These are phyloP conservation scores for Bisporella sp. DNA, from an alignment of 2,329 filamentous ascomycete species.

Conservation along the genomic window DNA sequence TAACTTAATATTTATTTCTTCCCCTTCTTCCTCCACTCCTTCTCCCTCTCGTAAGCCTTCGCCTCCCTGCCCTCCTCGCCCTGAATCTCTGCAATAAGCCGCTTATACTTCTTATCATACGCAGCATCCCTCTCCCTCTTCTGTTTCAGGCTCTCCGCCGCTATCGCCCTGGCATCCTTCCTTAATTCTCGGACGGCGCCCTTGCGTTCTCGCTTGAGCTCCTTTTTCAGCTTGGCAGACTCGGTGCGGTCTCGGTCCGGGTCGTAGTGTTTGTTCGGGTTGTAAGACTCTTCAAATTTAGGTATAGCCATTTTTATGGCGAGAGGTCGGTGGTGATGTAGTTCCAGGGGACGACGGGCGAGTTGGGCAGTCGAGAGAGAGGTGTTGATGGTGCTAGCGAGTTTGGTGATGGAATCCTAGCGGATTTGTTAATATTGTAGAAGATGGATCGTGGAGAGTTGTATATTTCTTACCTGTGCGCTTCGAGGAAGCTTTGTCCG, in stretches of 20 bases:
- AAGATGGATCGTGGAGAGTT: not conserved
- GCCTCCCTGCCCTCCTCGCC: conserved; percentile 81
- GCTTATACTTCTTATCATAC: conserved; percentile 95
- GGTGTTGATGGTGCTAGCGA: conserved; percentile 37
- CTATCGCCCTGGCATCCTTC: conserved; percentile 93
- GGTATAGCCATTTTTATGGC: conserved; percentile 84
- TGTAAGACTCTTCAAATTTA: conserved; percentile 94
- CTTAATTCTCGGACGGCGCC: conserved; percentile 88
- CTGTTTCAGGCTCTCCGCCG: conserved; percentile 78
- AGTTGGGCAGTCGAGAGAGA: conserved; percentile 56
- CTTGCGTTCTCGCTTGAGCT: conserved; percentile 94
- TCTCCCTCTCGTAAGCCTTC: conserved; percentile 87
- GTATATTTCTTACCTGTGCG: conserved; percentile 16
- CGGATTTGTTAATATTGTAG: not conserved
- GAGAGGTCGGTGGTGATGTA: conserved; percentile 83
- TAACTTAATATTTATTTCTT: conserved; percentile 34
- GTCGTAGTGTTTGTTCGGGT: conserved; percentile 95
- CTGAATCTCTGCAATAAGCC: conserved; percentile 90
- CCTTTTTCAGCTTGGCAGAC: conserved; percentile 72
- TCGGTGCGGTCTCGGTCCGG: conserved; percentile 86
- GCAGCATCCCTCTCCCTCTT: conserved; percentile 91
- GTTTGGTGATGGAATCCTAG: conserved; percentile 10
- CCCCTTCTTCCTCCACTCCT: conserved; percentile 62
- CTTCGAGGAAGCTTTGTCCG: conserved; percentile 40
- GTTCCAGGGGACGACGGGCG: conserved; percentile 68